A percentile compares a stretch with the other conserved stretches of the same genome.
phyloP scores from a whole-genome alignment of 23 red algal genomes.

The Gracilaria caudata region DNA sequence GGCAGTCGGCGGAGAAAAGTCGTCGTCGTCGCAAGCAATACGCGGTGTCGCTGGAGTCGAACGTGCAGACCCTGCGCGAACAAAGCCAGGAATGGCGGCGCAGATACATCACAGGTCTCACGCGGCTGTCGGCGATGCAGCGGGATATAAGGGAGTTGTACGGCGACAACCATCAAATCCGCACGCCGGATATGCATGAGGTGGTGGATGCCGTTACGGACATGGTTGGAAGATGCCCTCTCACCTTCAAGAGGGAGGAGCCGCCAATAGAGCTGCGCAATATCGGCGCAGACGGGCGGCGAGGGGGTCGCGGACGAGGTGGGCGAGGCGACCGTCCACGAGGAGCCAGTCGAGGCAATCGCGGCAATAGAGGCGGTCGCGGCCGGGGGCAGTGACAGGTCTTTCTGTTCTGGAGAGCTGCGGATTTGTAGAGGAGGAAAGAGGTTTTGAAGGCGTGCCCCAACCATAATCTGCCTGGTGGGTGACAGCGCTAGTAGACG shows the following conservation, averaged over 20 bases:
- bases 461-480: too few species aligned
- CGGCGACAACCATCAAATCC: background rate
- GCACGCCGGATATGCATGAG: background rate
- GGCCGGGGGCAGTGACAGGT: background rate
- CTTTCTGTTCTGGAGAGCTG: too few species aligned
- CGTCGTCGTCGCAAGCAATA: slow-evolving; percentile 36
- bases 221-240: background rate
- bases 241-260: background rate
- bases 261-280: background rate
- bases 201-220: background rate
- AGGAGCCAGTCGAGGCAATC: background rate
- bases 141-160: background rate
- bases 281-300: slow-evolving; percentile 12
- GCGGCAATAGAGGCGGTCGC: slow-evolving; percentile 5
- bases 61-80: slow-evolving; percentile 1
- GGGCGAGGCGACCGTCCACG: background rate
- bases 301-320: background rate
- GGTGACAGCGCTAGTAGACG: too few species aligned
- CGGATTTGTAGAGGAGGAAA: too few species aligned
- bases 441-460: too few species aligned
- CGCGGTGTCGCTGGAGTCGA: slow-evolving; percentile 6
- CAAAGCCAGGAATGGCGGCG: slow-evolving; percentile 11
- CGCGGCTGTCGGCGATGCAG: slow-evolving; percentile 12
- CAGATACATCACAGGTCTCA: background rate
- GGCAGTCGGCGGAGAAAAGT: slow-evolving; percentile 42